A percentile compares a stretch with the other conserved stretches of the same genome.
Conservation (phyloP, 805 yeast genomes). For the Priceomyces medius region DNA sequence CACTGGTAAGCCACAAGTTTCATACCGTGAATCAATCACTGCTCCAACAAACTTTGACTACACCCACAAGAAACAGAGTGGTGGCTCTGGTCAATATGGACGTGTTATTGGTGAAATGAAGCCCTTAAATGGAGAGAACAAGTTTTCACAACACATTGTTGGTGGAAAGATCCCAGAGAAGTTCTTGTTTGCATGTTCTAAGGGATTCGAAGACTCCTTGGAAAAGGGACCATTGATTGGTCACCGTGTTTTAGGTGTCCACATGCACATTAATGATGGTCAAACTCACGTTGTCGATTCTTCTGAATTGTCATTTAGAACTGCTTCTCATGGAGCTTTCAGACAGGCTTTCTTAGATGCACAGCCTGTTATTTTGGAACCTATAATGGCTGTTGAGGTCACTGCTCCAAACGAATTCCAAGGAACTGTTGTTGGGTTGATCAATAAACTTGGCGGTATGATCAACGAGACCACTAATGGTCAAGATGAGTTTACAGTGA, state of each 20-base stretch:
- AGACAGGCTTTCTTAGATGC: slow-evolving; percentile 84
- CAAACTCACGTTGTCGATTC: slow-evolving; percentile 96
- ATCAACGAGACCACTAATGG: slow-evolving; percentile 93
- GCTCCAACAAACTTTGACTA: slow-evolving; percentile 77
- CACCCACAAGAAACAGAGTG: slow-evolving; percentile 96
- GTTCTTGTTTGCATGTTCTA: slow-evolving; percentile 87
- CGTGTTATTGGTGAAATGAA: slow-evolving; percentile 84
- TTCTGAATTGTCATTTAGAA: slow-evolving; percentile 89
- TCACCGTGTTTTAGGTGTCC: slow-evolving; percentile 87
- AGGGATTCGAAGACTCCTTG: slow-evolving; percentile 92
- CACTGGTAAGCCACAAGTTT: slow-evolving; percentile 97
- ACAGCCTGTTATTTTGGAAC: slow-evolving; percentile 88
- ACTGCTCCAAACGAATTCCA: slow-evolving; percentile 97
- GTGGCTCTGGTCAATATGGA: slow-evolving; percentile 99
- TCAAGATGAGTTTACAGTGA: slow-evolving; percentile 88
- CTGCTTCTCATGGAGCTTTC: slow-evolving; percentile 91
- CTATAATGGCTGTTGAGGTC: slow-evolving; percentile 90
- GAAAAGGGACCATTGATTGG: slow-evolving; percentile 97
- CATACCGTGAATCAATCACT: slow-evolving; percentile 91
- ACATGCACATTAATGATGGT: slow-evolving; percentile 96
- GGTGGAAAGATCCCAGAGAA: slow-evolving; percentile 98
- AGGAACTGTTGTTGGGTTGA: slow-evolving; percentile 84
- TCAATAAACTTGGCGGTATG: slow-evolving; percentile 89
- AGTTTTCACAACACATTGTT: slow-evolving; percentile 82
- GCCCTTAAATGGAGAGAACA: slow-evolving; percentile 65